Evolutionary conservation across 805 yeast species (phyloP), one percentile per base, ranked within the genome.

Genomic region (Yamadazyma paraphyllophila): DNA sequence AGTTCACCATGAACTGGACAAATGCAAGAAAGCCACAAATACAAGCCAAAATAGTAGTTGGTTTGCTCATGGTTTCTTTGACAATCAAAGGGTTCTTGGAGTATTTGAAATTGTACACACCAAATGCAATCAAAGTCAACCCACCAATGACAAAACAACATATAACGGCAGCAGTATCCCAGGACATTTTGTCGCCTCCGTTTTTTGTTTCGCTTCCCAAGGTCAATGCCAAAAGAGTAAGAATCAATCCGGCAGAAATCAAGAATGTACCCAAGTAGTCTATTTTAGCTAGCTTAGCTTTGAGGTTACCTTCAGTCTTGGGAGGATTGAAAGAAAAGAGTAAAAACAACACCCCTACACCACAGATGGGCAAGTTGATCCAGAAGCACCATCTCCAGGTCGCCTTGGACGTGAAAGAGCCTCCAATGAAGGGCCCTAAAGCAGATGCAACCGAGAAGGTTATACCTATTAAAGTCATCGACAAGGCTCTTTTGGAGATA

Each of bases 311-410:
- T n/a, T 56, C 55, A 1, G 79, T 73, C 31, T 57, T 61, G 6
- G 78, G 79, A 10, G 83, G 81, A 26, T 70, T 65, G 58, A 77
- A 74, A 14, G 72, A 66, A 4, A 71, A 47, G 3, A 70, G 39
- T 13, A 79, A 57, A 7, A 71, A 51, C 0, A 58, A 56, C 14
- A 71, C 56, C 0, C 80, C 76, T 0, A 69, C 44, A 1, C 84
- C 88, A 13, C 87, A 86, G 30, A 83, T 61, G 2, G 89, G 88
- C 31, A 85, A 60, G 60, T 84, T 85, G 50, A 85, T 71, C 62
- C 80, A 85, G 58, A 83, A 85, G 55, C 88, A 80, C 88, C 90
- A 83, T 55, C 90, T 69, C 90, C 90, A 85, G n/a, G 78, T 65
- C 4, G 73, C 79, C 42, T 74, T 65, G 2, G 78, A 63, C 1